Percentiles rank a stretch among this genome's conserved stretches.
Conservation (phyloP, 257 asterid genomes). For the Galeopsis tetrahit region DNA sequence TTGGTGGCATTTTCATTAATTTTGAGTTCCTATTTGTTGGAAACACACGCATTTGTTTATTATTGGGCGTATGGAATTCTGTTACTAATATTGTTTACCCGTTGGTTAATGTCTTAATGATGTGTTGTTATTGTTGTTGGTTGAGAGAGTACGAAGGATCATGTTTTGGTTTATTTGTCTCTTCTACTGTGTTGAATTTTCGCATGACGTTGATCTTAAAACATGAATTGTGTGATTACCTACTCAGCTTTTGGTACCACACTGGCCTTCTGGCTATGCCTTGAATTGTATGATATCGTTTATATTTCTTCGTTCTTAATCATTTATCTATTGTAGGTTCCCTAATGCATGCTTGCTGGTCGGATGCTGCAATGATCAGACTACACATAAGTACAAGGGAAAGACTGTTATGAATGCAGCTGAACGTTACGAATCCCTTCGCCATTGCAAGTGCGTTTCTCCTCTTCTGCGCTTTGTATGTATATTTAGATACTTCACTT, state of each 20-base stretch:
- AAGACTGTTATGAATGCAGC: slow-evolving; percentile 74
- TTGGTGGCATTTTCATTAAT: not conserved
- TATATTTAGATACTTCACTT: slow-evolving; percentile 11
- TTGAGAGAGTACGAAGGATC: slow-evolving; percentile 6
- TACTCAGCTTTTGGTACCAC: not conserved
- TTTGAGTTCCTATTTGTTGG: not conserved
- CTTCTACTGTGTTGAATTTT: not conserved
- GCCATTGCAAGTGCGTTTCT: slow-evolving; percentile 68
- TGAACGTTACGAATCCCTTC: slow-evolving; percentile 81
- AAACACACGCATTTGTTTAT: not conserved
- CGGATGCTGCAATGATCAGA: slow-evolving; percentile 78
- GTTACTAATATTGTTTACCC: not conserved
- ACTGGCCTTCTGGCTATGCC: not conserved
- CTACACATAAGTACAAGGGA: slow-evolving; percentile 76
- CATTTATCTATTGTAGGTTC: slow-evolving; percentile 45
- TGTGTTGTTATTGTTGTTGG: not conserved
- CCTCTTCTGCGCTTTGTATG: not conserved
- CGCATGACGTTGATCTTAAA: slow-evolving; percentile 15
- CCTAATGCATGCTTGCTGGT: slow-evolving; percentile 71
- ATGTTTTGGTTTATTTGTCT: not conserved
- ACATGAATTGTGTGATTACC: slow-evolving; percentile 9
- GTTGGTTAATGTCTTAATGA: not conserved
- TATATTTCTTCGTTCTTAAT: not conserved
- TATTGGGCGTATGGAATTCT: slow-evolving; percentile 7
- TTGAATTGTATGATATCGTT: not conserved